Base-by-base conservation (phyloP, 345 rosid species). In the Eucalyptus tenuipes region DNA sequence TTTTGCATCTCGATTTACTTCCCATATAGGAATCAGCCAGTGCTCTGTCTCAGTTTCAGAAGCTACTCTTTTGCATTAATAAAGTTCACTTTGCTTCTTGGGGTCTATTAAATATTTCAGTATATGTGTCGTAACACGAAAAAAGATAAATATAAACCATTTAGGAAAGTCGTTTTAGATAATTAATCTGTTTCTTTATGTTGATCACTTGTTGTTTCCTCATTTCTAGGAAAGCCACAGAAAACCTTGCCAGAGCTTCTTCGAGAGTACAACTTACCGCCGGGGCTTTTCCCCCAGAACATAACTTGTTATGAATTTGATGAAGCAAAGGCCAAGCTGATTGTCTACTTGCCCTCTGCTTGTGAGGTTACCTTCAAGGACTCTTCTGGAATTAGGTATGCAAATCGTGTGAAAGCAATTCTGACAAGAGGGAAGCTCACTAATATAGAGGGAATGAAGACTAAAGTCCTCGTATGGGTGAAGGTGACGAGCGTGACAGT, bases 381-480 rank as follows among this genome's bases (percentile, higher is more conserved):
- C 92, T 94, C 96, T 25, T 96, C 98, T 25, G 96, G 89, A n/a
- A 85, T 98, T 85, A 92, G 99, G 88, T 97, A 97, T 88, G 98
- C 98, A 0, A 92, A 96, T 5, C 96, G 99, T 0, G 98, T 97
- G 79, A 98, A 98, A 89, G 98, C 95, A 42, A 94, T 89, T n/a
- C 92, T 98, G 66, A 90, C 89, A 42, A 92, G 95, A 90, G 99
- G 98, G 86, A 97, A 96, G 93, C 92, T 97, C 87, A 92, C 95
- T 71, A 92, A 93, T 8, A 96, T 96, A 3, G 99, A 98, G 92
- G 99, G 99, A 79, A 95, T 97, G 98, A 98, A 98, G 95, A 98
- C 99, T 7, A 97, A 98, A 92, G 95, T 95, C 49, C 93, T 98
- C 6, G 98, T 98, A 16, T 97, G 98, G 99, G 98, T 96, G 61